Evolutionary conservation across 176 grass and related monocot species (phyloP).

Genomic region (Neostapfia colusana): DNA sequence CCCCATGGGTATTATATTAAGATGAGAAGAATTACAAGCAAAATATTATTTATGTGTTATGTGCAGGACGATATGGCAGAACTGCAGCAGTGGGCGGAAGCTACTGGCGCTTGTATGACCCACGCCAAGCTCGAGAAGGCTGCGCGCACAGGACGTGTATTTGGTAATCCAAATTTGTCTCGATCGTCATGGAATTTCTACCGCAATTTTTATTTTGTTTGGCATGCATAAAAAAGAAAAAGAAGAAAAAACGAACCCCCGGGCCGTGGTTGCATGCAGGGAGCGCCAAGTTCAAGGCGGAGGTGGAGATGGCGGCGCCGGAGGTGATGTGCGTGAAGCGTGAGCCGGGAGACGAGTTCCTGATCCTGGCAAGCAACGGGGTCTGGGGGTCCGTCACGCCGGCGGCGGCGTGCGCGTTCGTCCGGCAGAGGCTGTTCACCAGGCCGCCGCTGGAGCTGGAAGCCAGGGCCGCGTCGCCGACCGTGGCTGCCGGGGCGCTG

Average conservation of each 20-base stretch:
- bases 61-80: neutral
- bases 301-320: neutral
- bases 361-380: slow-evolving; percentile 34
- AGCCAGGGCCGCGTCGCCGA: neutral
- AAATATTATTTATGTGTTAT: neutral
- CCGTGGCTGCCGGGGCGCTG: slow-evolving; percentile 3
- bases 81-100: neutral
- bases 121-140: neutral
- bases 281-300: neutral
- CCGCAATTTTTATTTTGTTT: neutral
- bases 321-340: neutral
- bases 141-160: neutral
- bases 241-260: too few species aligned
- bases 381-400: slow-evolving; percentile 30
- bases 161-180: too few species aligned
- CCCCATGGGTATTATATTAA: too few species aligned
- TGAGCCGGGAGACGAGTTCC: slow-evolving; percentile 21
- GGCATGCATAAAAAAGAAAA: neutral
- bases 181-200: neutral
- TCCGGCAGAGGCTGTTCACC: neutral
- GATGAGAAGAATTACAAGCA: too few species aligned
- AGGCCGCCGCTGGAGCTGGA: neutral
- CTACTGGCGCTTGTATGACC: neutral
- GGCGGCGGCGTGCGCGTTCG: neutral
- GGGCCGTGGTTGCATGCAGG: neutral